Evolutionary conservation across 192 early-diverging fungal genomes (phyloP).

Genomic region (Spinellus fusiger): DNA sequence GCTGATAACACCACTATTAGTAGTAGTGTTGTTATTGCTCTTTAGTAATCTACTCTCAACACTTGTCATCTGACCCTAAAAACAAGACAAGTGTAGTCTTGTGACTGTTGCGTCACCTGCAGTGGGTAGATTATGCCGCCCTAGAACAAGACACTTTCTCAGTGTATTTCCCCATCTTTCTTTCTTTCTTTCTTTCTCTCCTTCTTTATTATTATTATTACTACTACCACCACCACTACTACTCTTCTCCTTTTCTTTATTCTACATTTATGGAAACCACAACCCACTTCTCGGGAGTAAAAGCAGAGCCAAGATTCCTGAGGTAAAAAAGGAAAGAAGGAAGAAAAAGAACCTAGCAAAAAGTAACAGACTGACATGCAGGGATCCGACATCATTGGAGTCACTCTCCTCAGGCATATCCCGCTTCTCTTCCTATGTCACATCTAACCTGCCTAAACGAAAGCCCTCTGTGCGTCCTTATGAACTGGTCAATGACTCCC

Average conservation of each 20-base stretch:
- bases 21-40: no score
- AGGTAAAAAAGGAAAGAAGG: constrained; percentile 23
- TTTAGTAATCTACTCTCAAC: no score
- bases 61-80: no score
- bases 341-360: background rate
- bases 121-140: no score
- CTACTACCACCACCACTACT: background rate
- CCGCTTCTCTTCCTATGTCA: constrained; percentile 58
- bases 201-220: background rate
- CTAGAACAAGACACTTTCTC: background rate
- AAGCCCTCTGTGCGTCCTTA: constrained; percentile 12
- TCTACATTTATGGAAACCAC: constrained; percentile 1
- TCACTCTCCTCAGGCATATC: constrained; percentile 55
- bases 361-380: constrained; percentile 6
- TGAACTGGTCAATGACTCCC: constrained; percentile 13
- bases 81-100: no score
- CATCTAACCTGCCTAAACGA: constrained; percentile 48
- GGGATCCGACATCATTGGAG: constrained; percentile 58
- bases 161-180: background rate
- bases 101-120: no score
- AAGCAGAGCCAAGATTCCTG: constrained; percentile 45
- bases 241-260: background rate
- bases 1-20: no score
- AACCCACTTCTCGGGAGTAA: constrained; percentile 23
- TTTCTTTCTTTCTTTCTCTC: background rate